Base-by-base conservation (phyloP, 139 green algal genomes). In the Diplosphaera chodatii region DNA sequence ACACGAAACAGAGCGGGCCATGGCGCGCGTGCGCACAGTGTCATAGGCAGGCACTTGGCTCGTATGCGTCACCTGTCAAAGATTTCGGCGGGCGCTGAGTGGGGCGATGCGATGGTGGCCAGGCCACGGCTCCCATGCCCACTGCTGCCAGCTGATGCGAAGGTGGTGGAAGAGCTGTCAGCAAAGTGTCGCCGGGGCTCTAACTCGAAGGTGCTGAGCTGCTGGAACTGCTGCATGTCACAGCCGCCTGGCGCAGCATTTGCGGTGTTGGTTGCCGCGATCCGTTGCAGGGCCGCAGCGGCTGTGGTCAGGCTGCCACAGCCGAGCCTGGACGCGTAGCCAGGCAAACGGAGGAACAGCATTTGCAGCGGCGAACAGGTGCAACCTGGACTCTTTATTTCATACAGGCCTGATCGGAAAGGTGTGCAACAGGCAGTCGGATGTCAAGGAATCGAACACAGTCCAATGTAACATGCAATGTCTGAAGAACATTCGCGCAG, bases 21-120 rank as follows among this genome's bases (percentile, higher is more conserved):
- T n/a, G n/a, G n/a, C n/a, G n/a, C n/a, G n/a, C n/a, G n/a, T n/a
- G n/a, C n/a, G n/a, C n/a, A n/a, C n/a, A n/a, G n/a, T n/a, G n/a
- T n/a, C n/a, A n/a, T n/a, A n/a, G n/a, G n/a, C n/a, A n/a, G n/a
- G 6, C 37, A 48, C 10, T 10, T 20, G 10, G 37, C 37, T 48
- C 37, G 37, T 6, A 48, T 48, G 6, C 8, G 69, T 40, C 30
- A 78, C 74, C 74, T 70, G 64, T 80, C 74, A 23, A 80, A 80
- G 16, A 80, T 21, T 1, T 71, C 40, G 3, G 48, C 13, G 3
- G 48, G 13, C 18, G 48, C 48, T 23, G 48, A n/a, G 48, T 59
- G 13, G 3, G 16, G 48, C 16, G 48, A 23, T 25, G 48, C 16
- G 3, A 59, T 21, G 8, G 48, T 18, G 48, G 48, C 48, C 22